Evolutionary conservation across 1,284 basidiomycete genomes (phyloP).

Genomic region (Austroboletus sp.): DNA sequence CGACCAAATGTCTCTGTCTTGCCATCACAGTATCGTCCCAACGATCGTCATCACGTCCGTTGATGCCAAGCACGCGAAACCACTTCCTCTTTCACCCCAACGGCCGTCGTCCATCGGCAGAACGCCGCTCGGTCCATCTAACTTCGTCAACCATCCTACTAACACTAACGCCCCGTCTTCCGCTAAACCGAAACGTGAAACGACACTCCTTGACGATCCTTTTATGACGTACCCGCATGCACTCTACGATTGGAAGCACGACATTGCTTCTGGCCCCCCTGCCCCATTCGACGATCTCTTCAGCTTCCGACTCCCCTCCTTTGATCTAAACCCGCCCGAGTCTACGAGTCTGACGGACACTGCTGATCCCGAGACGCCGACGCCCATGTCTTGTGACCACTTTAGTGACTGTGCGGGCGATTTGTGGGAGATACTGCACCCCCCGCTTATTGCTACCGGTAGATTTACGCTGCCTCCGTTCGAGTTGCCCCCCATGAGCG

Average conservation of each 20-base stretch:
- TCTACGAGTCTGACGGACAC: not conserved
- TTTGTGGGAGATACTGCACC: slow-evolving; percentile 26
- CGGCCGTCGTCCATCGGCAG: slow-evolving; percentile 1
- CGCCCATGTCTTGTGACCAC: slow-evolving; percentile 22
- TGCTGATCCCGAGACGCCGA: slow-evolving; percentile 21
- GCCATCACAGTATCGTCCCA: slow-evolving; percentile 13
- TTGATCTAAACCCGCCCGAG: not conserved
- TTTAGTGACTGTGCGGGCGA: slow-evolving; percentile 24
- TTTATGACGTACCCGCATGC: slow-evolving; percentile 9
- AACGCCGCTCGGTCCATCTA: slow-evolving; percentile 13
- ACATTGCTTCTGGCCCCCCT: not conserved
- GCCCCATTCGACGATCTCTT: not conserved
- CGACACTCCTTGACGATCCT: slow-evolving; percentile 16
- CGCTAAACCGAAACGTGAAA: not conserved
- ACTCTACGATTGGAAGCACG: not conserved
- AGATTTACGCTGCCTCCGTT: slow-evolving; percentile 26
- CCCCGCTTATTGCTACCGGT: slow-evolving; percentile 16
- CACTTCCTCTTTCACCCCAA: slow-evolving; percentile 12
- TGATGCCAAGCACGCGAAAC: slow-evolving; percentile 23
- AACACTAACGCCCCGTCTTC: slow-evolving; percentile 1
- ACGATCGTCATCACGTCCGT: slow-evolving; percentile 27
- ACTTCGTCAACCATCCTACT: slow-evolving; percentile 9
- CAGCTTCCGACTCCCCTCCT: slow-evolving; percentile 16
- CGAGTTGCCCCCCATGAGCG: slow-evolving; percentile 19
- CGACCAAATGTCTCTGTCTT: not conserved